Base-by-base conservation (phyloP, 495 filamentous ascomycete genomes). In the Elaphomyces granulatus region DNA sequence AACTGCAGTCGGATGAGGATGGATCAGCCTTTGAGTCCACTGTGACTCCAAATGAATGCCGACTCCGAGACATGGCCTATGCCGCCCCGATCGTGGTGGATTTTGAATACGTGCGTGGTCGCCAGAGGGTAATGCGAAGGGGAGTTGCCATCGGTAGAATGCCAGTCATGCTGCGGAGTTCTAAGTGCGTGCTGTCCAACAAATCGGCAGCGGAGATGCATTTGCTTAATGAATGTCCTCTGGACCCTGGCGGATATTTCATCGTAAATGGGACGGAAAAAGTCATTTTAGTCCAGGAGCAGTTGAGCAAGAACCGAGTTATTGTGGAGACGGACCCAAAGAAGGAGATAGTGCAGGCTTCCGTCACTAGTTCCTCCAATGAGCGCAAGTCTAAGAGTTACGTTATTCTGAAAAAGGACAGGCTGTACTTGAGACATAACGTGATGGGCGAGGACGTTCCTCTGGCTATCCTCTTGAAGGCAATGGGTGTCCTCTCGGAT, bases 361-460 rank as follows among this genome's bases (percentile, higher is more conserved):
- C 87, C 4, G 92, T 96, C n/a, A 98, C 83, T 30, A 93, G 87
- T 75, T 94, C 87, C 10, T 95, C 92, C 2, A 84, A 94, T 51
- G 87, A 95, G 61, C 75, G 88, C 35, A 94, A 95, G 58, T 94
- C 88, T 4, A 98, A 98, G 63, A 94, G 81, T 42, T 94, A 96
- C 46, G 87, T 96, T 16, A 64, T 88, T 20, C 63, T 86, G 35
- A 95, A 94, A 57, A 94, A 95, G 53, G 88, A 90, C 15, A 73
- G 80, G 15, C 81, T 96, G 15, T 79, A 76, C 32, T 72, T 99
- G 14, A 82, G 82, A 48, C 92, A 96, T 58, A 99, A 96, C 58
- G 81, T 92, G 33, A 68, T 99, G 0, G 80, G 74, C 45, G 90
- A 96, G 53, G 80, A 87, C 40, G 77, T 99, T 38, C 90, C 92